Base-by-base conservation (phyloP, 1,284 basidiomycete genomes). In the Pseudozyma tsukubaensis region DNA sequence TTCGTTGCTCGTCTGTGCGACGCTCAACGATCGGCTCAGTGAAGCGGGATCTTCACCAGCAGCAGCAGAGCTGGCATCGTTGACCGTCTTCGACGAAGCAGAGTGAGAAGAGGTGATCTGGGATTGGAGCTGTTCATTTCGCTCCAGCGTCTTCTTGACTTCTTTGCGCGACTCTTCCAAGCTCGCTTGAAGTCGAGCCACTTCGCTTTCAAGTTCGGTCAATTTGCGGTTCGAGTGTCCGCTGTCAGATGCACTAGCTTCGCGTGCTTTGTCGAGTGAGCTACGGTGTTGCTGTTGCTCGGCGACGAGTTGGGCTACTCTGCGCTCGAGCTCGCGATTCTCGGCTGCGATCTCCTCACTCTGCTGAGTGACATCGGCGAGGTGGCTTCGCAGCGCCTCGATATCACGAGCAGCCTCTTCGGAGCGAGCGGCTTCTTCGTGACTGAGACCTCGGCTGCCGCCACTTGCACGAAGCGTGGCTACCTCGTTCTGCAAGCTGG, bases 321-420 rank as follows among this genome's bases (percentile, higher is more conserved):
- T 64, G 34, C 69, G 62, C 56, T 81, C 79, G 60, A 81, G 49
- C 56, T 81, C 78, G 49, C 79, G 76, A 60, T 81, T 81, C 65
- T 81, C 79, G 16, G 72, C 67, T 0, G 76, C 68, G 13, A 77
- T 62, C 65, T 78, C 78, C 49, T 81, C 78, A 68, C 69, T 73
- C 69, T 80, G 73, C 50, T 71, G 66, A 47, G 80, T 76, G 48
- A 82, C 65, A 35, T 75, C 74, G 3, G 64, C 74, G 7, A 80
- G 71, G 16, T 77, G 72, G 34, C 63, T 77, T 37, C 77, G 69
- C 18, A 80, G 63, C 40, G 77, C 78, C 59, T 80, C 79, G 40
- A 80, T 77, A 56, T 80, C 78, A 19, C 71, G 61, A 3, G 71
- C 76, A 32, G 77, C 78, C 50, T 80, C 79, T 43, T 71, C 72